A percentile compares a stretch with the other conserved stretches of the same genome.
These are phyloP conservation scores for Sphagnum contortum DNA, from an alignment of 225 moss, liverwort and hornwort genomes.

Conservation along the genomic window DNA sequence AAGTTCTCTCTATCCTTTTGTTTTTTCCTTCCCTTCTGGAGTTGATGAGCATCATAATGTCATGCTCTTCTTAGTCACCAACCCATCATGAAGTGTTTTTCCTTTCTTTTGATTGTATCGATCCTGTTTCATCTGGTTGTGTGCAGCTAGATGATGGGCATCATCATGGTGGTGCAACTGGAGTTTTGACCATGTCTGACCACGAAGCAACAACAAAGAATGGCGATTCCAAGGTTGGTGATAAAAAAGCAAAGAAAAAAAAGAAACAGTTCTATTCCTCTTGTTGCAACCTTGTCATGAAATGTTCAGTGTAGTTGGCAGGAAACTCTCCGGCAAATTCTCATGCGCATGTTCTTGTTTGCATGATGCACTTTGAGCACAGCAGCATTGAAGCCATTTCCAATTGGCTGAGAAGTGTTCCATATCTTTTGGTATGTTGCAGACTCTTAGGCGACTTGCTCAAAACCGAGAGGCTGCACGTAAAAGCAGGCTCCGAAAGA, in stretches of 20 bases:
- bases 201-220: conserved; percentile 82
- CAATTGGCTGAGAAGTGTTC: not conserved
- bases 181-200: conserved; percentile 74
- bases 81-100: not conserved
- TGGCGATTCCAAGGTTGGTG: conserved; percentile 77
- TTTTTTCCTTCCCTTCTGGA: conserved; percentile 17
- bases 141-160: conserved; percentile 86
- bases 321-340: not conserved
- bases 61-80: not conserved
- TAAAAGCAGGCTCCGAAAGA: conserved; percentile 93
- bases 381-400: not conserved
- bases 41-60: not conserved
- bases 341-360: too few species aligned
- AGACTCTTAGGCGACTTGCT: conserved; percentile 91
- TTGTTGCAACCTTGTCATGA: not conserved
- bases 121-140: not conserved
- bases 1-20: not conserved
- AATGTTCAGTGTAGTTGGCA: not conserved
- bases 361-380: not conserved
- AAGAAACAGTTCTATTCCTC: too few species aligned
- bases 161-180: conserved; percentile 35
- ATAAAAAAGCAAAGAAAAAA: too few species aligned
- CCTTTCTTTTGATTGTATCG: not conserved
- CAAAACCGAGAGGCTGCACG: conserved; percentile 99
- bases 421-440: conserved; percentile 16